These are phyloP conservation scores for Geranomyces variabilis DNA, from an alignment of 192 early-diverging fungal genomes.

Conservation along the genomic window DNA sequence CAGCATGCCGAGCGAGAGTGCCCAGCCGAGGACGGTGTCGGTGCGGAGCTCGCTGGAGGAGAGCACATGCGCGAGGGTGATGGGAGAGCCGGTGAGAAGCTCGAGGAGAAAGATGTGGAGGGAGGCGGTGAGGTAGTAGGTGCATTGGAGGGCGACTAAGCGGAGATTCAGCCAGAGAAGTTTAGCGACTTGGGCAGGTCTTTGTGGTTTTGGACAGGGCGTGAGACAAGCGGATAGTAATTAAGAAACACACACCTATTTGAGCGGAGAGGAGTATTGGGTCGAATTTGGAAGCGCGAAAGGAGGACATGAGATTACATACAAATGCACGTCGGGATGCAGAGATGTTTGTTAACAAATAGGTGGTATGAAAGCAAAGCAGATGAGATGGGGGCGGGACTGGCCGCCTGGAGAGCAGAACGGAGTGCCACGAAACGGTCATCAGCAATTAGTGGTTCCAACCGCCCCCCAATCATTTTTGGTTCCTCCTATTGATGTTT, in stretches of 20 bases:
- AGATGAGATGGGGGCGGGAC: too few species aligned
- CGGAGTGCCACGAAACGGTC: too few species aligned
- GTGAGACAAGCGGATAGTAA: too few species aligned
- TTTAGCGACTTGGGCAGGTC: not conserved
- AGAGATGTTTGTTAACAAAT: too few species aligned
- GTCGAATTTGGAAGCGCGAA: constrained; percentile 33
- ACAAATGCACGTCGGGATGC: too few species aligned
- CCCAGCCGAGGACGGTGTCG: constrained; percentile 72
- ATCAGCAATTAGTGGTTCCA: too few species aligned
- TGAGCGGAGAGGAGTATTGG: constrained; percentile 31
- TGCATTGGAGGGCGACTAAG: constrained; percentile 55
- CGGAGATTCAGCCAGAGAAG: not conserved
- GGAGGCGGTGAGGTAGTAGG: constrained; percentile 63
- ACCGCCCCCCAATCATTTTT: too few species aligned
- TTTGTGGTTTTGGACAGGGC: not conserved
- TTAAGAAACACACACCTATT: constrained; percentile 33
- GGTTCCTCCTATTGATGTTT: too few species aligned
- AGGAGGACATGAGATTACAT: constrained; percentile 15
- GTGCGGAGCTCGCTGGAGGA: constrained; percentile 59
- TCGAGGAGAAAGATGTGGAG: constrained; percentile 55
- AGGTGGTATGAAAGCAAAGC: too few species aligned
- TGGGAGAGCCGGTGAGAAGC: constrained; percentile 60
- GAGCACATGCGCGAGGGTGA: constrained; percentile 73
- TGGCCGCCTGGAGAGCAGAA: too few species aligned
- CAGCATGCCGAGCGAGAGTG: constrained; percentile 64